Evolutionary conservation across 116 monocot genomes (phyloP).

Genomic region (Iris pallida): DNA sequence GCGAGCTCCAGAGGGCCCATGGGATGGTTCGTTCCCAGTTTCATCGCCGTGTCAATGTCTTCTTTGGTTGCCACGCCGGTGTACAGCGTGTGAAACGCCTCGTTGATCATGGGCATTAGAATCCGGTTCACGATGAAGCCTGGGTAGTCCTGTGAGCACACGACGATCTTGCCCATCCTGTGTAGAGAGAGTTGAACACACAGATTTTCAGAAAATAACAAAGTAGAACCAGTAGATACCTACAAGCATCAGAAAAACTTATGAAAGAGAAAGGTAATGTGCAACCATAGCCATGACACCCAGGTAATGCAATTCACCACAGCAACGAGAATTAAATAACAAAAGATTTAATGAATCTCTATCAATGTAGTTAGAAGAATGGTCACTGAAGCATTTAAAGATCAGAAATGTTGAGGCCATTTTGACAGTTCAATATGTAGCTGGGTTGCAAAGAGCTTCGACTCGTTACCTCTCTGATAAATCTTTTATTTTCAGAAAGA

Average conservation of each 20-base stretch:
- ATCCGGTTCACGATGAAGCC: constrained; percentile 97
- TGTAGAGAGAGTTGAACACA: not conserved
- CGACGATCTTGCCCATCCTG: constrained; percentile 84
- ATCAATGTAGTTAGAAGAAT: no score
- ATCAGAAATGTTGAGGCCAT: not conserved
- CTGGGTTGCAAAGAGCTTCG: not conserved
- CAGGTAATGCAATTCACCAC: no score
- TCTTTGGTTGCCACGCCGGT: constrained; percentile 90
- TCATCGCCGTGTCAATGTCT: constrained; percentile 89
- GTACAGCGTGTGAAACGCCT: constrained; percentile 76
- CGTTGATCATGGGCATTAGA: constrained; percentile 97
- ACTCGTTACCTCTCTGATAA: constrained; percentile 73
- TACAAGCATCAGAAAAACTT: no score
- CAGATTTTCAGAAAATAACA: no score
- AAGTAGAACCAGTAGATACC: no score
- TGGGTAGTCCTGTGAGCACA: constrained; percentile 82
- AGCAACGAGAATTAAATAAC: no score
- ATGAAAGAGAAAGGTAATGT: no score
- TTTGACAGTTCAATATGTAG: not conserved
- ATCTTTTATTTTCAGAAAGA: constrained; percentile 55
- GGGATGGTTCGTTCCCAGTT: constrained; percentile 88
- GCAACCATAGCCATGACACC: no score
- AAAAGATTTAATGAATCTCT: no score
- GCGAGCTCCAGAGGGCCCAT: constrained; percentile 94
- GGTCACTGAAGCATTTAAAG: no score